These are phyloP conservation scores for Eucalyptus pauciflora DNA, from an alignment of 345 rosid genomes.

Conservation along the genomic window DNA sequence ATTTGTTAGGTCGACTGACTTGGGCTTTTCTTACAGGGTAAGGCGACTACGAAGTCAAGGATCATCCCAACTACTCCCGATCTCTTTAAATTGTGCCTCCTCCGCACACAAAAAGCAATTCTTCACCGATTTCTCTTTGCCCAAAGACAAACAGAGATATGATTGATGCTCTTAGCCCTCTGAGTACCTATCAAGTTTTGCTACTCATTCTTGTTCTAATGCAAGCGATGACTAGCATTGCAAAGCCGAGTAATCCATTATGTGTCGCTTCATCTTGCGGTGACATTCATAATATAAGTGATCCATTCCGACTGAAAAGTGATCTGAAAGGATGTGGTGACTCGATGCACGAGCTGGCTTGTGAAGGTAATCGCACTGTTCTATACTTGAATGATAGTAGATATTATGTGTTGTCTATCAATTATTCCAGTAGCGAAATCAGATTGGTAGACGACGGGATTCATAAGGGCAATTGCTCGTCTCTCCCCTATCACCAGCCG, in stretches of 20 bases:
- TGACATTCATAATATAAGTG: too few relatives aligned
- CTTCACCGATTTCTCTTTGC: not conserved
- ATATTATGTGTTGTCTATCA: rapidly evolving
- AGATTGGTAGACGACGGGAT: too few relatives aligned
- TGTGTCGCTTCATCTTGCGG: rapidly evolving
- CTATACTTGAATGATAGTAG: rapidly evolving
- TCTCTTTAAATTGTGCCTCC: rapidly evolving
- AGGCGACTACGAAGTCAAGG: not conserved
- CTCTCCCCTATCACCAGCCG: too few relatives aligned
- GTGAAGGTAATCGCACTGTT: too few relatives aligned
- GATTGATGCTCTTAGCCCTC: not conserved
- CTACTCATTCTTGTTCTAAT: not conserved
- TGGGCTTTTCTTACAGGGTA: too few relatives aligned
- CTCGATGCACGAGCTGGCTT: too few relatives aligned
- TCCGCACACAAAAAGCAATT: not conserved
- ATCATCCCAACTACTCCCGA: rapidly evolving
- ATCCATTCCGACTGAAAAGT: too few relatives aligned
- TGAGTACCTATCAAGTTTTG: rapidly evolving
- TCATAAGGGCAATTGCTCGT: too few relatives aligned
- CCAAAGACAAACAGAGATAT: not conserved
- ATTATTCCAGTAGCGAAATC: rapidly evolving
- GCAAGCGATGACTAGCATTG: rapidly evolving
- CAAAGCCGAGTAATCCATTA: rapidly evolving
- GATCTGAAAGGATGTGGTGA: rapidly evolving
- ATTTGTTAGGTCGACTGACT: too few relatives aligned